phyloP scores from a whole-genome alignment of 495 filamentous ascomycete species.

The Rhizodiscina lignyota region DNA sequence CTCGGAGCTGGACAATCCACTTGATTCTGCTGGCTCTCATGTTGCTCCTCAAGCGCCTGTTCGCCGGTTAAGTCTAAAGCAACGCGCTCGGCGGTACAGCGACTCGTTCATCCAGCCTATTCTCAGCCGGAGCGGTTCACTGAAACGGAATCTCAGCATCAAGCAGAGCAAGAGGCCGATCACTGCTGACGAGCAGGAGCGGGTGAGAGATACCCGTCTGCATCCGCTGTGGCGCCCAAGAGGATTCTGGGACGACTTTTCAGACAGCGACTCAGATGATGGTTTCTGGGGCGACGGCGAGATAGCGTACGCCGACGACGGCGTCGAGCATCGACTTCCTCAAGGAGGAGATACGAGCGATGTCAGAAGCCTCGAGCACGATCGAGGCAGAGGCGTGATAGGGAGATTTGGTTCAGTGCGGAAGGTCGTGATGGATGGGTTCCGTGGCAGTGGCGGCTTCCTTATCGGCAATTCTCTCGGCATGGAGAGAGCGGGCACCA shows the following conservation, averaged over 20 bases:
- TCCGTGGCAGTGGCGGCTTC: no score
- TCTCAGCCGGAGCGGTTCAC: conserved; percentile 8
- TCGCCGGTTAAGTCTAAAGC: conserved; percentile 16
- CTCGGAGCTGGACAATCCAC: conserved; percentile 35
- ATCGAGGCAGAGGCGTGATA: conserved; percentile 9
- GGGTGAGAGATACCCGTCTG: conserved; percentile 18
- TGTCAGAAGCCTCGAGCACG: conserved; percentile 6
- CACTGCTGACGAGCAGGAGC: conserved; percentile 6
- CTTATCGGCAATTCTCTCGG: conserved; percentile 35
- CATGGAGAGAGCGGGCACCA: conserved; percentile 16
- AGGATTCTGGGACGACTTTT: conserved; percentile 50
- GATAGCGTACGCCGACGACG: conserved; percentile 18
- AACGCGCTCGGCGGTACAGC: conserved; percentile 22
- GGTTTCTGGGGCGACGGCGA: conserved; percentile 4
- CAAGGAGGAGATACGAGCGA: conserved; percentile 22
- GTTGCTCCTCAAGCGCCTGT: no score
- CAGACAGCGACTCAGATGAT: conserved; percentile 25
- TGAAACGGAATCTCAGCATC: no score
- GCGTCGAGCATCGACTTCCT: conserved; percentile 15
- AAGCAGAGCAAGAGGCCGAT: no score
- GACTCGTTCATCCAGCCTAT: conserved; percentile 20
- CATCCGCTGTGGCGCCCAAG: conserved; percentile 74
- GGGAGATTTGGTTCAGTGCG: conserved; percentile 9
- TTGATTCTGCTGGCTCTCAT: conserved; percentile 11
- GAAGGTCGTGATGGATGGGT: conserved; percentile 14